These are phyloP conservation scores for Phytophthora idaei DNA, from an alignment of 352 stramenopile genomes.

Conservation along the genomic window DNA sequence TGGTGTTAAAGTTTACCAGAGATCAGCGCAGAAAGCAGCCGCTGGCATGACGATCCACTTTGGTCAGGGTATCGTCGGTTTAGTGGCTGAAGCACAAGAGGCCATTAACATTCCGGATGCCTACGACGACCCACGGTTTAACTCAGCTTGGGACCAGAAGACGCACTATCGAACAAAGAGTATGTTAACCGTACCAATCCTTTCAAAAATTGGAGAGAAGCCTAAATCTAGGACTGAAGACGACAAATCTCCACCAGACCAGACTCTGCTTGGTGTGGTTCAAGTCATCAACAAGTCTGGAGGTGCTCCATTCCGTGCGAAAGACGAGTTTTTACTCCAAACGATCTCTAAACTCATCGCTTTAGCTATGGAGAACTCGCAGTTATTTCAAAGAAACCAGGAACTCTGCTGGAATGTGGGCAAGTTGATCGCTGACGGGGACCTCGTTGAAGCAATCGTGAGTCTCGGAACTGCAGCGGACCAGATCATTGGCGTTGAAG, in stretches of 20 bases:
- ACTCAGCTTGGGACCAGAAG: conserved; percentile 80
- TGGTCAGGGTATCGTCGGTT: conserved; percentile 73
- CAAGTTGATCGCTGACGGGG: conserved; percentile 62
- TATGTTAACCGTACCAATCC: conserved; percentile 76
- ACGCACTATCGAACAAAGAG: conserved; percentile 85
- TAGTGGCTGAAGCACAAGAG: conserved; percentile 68
- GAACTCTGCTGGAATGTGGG: conserved; percentile 68
- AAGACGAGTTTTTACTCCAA: conserved; percentile 78
- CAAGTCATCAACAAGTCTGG: conserved; percentile 87
- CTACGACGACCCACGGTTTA: conserved; percentile 80
- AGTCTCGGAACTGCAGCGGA: conserved; percentile 62
- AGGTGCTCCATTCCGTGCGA: conserved; percentile 73
- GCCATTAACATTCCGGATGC: conserved; percentile 76
- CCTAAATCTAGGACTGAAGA: background rate
- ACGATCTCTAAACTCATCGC: conserved; percentile 82
- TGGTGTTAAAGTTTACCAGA: conserved; percentile 57
- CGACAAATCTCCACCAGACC: conserved; percentile 23
- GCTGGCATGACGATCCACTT: conserved; percentile 71
- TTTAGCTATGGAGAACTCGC: conserved; percentile 80
- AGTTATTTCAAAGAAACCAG: conserved; percentile 83
- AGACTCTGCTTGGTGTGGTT: conserved; percentile 69
- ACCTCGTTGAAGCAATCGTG: conserved; percentile 63
- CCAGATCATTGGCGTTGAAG: conserved; percentile 76
- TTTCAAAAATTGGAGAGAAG: conserved; percentile 42
- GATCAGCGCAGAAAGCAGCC: conserved; percentile 25